Evolutionary conservation across 306 rosid species (phyloP), one percentile per base, ranked within the genome.

Genomic region (Parietaria judaica): DNA sequence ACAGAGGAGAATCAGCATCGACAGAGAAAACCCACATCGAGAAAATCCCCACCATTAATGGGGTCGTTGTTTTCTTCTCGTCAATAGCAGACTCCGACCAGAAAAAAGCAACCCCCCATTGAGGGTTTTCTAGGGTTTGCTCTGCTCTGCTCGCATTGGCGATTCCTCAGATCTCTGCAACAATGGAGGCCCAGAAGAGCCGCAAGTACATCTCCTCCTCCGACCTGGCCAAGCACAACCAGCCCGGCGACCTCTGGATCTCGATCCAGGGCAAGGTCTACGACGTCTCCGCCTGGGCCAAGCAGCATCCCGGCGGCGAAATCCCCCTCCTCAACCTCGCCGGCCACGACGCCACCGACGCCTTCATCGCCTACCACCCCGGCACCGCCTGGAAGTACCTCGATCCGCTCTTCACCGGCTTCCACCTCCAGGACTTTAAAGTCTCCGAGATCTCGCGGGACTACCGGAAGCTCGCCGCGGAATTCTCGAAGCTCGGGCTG

Each of bases 341-440:
- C 58, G 97, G 97, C 34, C 83, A 80, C 36, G 97, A 89, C 31
- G 91, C 76, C 31, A 89, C 97, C 3, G 97, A 89, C 39, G 91
- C 84, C 3, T 89, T 86, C 75, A 72, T 86, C 9, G 95, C 95
- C 3, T 80, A 76, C 64, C 97, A 89, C 64, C 95, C 97, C 0
- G 54, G 70, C 6, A 17, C 84, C 0, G 91, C 88, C 5, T 66
- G 77, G 73, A 31, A 56, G 45, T 64, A 56, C 58, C 85, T 89
- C 3, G 63, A 73, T 46, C 16, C 49, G 50, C 66, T 81, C 72
- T 80, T 73, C 67, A 86, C 86, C 17, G 83, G 87, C 3, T 57
- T 0, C 53, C 66, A 69, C 61, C 83, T 89, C 45, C 36, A 47
- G 4, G 86, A 89, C 67, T 77, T 74, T 70, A 1, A 59, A 38